phyloP scores from a whole-genome alignment of 2,329 filamentous ascomycete species.

The Fusarium xyrophilum region DNA sequence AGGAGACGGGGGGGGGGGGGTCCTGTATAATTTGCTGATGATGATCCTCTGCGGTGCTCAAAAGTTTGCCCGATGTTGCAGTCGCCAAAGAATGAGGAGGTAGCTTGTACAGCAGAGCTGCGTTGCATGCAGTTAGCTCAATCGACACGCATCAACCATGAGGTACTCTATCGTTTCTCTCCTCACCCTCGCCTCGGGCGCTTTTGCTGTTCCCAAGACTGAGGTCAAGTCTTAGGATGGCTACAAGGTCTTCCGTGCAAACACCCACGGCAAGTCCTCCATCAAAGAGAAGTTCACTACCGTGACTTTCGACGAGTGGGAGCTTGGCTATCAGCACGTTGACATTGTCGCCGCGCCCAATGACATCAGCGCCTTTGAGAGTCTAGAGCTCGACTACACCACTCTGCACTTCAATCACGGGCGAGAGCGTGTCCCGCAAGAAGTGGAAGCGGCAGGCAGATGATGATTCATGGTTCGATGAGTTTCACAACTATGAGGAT shows the following conservation, averaged over 20 bases:
- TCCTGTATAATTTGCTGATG: constrained; percentile 6
- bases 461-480: constrained; percentile 55
- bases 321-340: constrained; percentile 33
- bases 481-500: constrained; percentile 59
- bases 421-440: constrained; percentile 36
- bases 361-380: constrained; percentile 41
- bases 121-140: background rate
- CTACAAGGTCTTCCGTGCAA: constrained; percentile 53
- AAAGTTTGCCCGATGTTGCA: constrained; percentile 5
- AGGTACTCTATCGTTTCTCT: constrained; percentile 29
- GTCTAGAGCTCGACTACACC: constrained; percentile 42
- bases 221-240: constrained; percentile 42
- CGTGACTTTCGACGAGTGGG: constrained; percentile 37
- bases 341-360: constrained; percentile 46
- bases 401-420: constrained; percentile 43
- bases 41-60: constrained; percentile 13
- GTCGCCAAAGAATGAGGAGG: background rate
- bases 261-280: constrained; percentile 51
- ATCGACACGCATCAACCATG: constrained; percentile 17
- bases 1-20: too few relatives aligned
- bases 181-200: constrained; percentile 26
- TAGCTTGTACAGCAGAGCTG: background rate
- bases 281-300: constrained; percentile 46
- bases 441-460: constrained; percentile 39
- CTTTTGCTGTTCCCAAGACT: constrained; percentile 23